Conservation (phyloP, 2,329 filamentous ascomycete species). For the Talaromyces rugulosus region DNA sequence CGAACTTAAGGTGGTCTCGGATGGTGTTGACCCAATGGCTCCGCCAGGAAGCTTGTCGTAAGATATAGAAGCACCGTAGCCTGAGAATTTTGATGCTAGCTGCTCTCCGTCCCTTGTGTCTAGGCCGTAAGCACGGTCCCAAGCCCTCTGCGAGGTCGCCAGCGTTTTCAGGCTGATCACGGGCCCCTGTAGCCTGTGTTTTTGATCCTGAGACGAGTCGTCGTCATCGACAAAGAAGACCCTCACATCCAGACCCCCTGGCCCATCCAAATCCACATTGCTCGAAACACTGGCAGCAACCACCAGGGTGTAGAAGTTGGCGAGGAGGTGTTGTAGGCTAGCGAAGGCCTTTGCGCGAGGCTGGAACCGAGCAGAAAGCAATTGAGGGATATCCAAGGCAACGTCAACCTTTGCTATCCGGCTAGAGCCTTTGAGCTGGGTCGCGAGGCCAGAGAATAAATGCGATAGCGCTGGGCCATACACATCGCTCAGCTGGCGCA, state of each 20-base stretch:
- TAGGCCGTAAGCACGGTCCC: slow-evolving; percentile 30
- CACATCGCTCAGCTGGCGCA: slow-evolving; percentile 51
- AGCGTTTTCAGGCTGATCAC: slow-evolving; percentile 48
- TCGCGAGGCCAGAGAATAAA: slow-evolving; percentile 49
- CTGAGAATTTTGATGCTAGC: slow-evolving; percentile 27
- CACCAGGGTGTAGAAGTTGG: slow-evolving; percentile 72
- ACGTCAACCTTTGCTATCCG: slow-evolving; percentile 48
- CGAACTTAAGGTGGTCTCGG: slow-evolving; percentile 20
- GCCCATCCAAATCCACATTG: slow-evolving; percentile 59
- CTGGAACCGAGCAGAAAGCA: slow-evolving; percentile 49
- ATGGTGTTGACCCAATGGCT: slow-evolving; percentile 18
- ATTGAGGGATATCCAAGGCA: slow-evolving; percentile 60
- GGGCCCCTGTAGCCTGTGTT: slow-evolving; percentile 39
- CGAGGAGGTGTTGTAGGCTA: slow-evolving; percentile 68
- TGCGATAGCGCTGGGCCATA: slow-evolving; percentile 58
- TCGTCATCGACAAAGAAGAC: slow-evolving; percentile 68
- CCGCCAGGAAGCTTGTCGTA: slow-evolving; percentile 18
- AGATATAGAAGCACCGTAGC: slow-evolving; percentile 16
- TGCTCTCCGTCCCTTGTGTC: slow-evolving; percentile 24
- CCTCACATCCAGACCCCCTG: slow-evolving; percentile 70
- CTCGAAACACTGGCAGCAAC: slow-evolving; percentile 65
- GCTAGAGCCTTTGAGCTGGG: slow-evolving; percentile 25
- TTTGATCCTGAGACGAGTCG: slow-evolving; percentile 19
- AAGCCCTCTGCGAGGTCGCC: slow-evolving; percentile 33
- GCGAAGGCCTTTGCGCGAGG: slow-evolving; percentile 60